phyloP scores from a whole-genome alignment of 495 filamentous ascomycete species.

The Echria macrotheca region DNA sequence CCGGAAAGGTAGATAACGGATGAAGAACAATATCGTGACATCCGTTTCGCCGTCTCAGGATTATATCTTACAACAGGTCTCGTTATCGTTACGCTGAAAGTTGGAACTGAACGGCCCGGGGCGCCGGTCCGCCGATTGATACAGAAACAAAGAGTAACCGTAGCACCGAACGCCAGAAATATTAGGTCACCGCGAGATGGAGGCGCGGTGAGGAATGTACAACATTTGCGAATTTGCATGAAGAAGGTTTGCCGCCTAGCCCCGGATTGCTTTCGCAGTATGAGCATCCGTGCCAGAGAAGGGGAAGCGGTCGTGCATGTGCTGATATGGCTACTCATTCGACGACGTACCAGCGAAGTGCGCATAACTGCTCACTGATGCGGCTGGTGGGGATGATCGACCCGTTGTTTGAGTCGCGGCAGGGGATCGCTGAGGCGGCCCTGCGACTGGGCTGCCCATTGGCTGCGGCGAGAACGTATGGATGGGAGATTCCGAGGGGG shows the following conservation, averaged over 20 bases:
- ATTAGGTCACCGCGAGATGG: neutral
- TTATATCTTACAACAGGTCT: conserved; percentile 2
- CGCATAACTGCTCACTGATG: conserved; percentile 22
- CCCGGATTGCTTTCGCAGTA: conserved; percentile 35
- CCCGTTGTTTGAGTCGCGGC: conserved; percentile 13
- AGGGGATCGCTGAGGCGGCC: neutral
- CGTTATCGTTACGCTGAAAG: conserved; percentile 3
- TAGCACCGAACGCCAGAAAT: neutral
- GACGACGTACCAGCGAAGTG: conserved; percentile 34
- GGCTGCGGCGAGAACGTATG: conserved; percentile 18
- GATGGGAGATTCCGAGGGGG: conserved; percentile 28
- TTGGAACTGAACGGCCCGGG: neutral
- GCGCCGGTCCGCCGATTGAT: conserved; percentile 17
- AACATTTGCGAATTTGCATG: neutral
- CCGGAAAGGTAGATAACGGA: too few species aligned
- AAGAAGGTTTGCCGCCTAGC: conserved; percentile 9
- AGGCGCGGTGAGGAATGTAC: conserved; percentile 8
- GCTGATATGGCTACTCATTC: conserved; percentile 34
- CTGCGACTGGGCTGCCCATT: conserved; percentile 9
- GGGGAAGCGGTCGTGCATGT: conserved; percentile 33
- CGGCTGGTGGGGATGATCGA: conserved; percentile 21
- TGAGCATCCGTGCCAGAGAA: conserved; percentile 35
- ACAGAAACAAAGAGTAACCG: conserved; percentile 1
- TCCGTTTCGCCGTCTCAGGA: too few species aligned
- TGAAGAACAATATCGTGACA: too few species aligned